Percentiles rank a stretch among this genome's conserved stretches.
Conservation (phyloP, 2,329 filamentous ascomycete species). For the Orbilia brochopaga region DNA sequence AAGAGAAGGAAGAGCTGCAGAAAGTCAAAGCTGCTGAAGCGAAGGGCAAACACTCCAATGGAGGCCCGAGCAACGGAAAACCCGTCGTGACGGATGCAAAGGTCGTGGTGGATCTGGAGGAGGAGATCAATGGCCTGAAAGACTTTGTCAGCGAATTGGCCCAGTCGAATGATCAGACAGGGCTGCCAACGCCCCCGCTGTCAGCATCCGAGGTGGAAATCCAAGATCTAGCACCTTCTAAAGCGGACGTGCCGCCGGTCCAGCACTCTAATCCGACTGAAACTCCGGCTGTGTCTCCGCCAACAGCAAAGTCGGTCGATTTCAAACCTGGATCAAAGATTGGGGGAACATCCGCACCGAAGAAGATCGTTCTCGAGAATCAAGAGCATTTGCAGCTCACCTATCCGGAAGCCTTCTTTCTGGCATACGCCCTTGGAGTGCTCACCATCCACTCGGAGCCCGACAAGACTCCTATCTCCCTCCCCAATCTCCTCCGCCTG, state of each 20-base stretch:
- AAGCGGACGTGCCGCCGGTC: neutral
- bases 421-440: constrained; percentile 78
- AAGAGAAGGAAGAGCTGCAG: constrained; percentile 82
- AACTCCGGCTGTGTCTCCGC: neutral
- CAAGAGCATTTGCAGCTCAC: constrained; percentile 91
- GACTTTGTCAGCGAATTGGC: neutral
- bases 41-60: constrained; percentile 56
- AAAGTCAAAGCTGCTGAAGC: constrained; percentile 64
- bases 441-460: constrained; percentile 64
- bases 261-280: neutral
- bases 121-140: constrained; percentile 33
- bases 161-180: constrained; percentile 8
- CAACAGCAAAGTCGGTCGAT: constrained; percentile 23
- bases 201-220: constrained; percentile 23
- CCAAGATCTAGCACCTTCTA: neutral
- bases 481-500: constrained; percentile 67
- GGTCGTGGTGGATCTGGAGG: constrained; percentile 29
- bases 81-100: constrained; percentile 24
- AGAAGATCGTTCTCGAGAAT: constrained; percentile 59
- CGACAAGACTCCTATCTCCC: constrained; percentile 59
- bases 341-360: constrained; percentile 21
- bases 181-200: constrained; percentile 34
- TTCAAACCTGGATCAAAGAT: constrained; percentile 16
- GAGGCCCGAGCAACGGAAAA: constrained; percentile 30
- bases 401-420: constrained; percentile 88